Evolutionary conservation across 768 basidiomycete species (phyloP).

Genomic region (Macrolepiota fuliginosa): DNA sequence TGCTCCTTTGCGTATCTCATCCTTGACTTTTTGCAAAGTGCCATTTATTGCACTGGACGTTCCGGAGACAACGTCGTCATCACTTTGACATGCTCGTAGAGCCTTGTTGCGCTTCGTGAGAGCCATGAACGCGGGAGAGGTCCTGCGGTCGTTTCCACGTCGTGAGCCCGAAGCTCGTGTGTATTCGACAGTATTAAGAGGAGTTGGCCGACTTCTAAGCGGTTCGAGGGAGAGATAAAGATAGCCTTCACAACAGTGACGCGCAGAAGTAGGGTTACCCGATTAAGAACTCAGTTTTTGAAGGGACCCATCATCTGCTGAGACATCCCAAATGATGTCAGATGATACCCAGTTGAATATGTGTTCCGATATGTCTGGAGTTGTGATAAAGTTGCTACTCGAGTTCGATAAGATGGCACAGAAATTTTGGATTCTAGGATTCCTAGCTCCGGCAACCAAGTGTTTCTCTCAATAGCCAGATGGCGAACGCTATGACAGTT

Average conservation of each 20-base stretch:
- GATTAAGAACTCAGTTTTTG: neutral
- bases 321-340: neutral
- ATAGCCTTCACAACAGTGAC: neutral
- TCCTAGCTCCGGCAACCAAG: neutral
- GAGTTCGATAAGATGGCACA: too few relatives aligned
- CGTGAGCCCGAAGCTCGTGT: neutral
- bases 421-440: neutral
- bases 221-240: slow-evolving; percentile 29
- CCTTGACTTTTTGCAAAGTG: slow-evolving; percentile 1
- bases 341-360: neutral
- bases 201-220: neutral
- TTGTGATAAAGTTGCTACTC: too few relatives aligned
- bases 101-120: slow-evolving; percentile 22
- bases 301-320: neutral
- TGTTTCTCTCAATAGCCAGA: neutral
- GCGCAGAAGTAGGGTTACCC: neutral
- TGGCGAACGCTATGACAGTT: neutral
- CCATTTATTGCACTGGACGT: neutral
- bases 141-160: neutral
- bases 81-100: slow-evolving; percentile 2
- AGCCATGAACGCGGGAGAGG: slow-evolving; percentile 30
- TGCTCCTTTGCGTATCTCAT: slow-evolving; percentile 2
- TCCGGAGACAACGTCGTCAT: neutral
- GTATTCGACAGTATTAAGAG: neutral
- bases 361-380: too few relatives aligned